Evolutionary conservation across 257 asterid genomes (phyloP).

Genomic region (Perilla frutescens): DNA sequence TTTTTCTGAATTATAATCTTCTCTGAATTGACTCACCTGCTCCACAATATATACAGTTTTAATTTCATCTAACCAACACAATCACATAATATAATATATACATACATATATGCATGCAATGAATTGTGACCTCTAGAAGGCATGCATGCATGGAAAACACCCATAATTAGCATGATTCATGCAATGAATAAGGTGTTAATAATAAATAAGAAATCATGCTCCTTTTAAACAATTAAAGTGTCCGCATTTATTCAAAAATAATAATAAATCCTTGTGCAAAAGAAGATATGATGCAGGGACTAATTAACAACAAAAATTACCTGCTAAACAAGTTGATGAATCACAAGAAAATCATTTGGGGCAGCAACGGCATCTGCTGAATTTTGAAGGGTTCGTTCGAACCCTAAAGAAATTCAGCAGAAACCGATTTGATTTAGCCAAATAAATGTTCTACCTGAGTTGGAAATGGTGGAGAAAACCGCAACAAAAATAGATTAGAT

Average conservation of each 20-base stretch:
- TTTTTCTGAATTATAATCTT: too few species aligned
- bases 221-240: too few species aligned
- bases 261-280: too few species aligned
- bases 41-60: not conserved
- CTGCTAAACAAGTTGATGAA: constrained; percentile 29
- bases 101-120: not conserved
- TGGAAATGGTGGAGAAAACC: not conserved
- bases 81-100: too few species aligned
- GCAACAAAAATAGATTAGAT: not conserved
- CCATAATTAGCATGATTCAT: too few species aligned
- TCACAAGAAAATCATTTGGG: constrained; percentile 7
- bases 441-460: not conserved
- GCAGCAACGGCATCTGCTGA: constrained; percentile 46
- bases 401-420: constrained; percentile 51
- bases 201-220: too few species aligned
- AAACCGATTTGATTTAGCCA: constrained; percentile 32
- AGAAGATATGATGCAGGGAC: too few species aligned
- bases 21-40: constrained; percentile 26
- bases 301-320: constrained; percentile 13
- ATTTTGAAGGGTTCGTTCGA: constrained; percentile 42
- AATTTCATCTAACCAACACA: not conserved
- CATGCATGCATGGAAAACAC: too few species aligned
- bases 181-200: too few species aligned
- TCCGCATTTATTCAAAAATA: too few species aligned
- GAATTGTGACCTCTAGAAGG: too few species aligned